Evolutionary conservation across 768 basidiomycete species (phyloP), one percentile per base, ranked within the genome.

Genomic region (Russula earlei): DNA sequence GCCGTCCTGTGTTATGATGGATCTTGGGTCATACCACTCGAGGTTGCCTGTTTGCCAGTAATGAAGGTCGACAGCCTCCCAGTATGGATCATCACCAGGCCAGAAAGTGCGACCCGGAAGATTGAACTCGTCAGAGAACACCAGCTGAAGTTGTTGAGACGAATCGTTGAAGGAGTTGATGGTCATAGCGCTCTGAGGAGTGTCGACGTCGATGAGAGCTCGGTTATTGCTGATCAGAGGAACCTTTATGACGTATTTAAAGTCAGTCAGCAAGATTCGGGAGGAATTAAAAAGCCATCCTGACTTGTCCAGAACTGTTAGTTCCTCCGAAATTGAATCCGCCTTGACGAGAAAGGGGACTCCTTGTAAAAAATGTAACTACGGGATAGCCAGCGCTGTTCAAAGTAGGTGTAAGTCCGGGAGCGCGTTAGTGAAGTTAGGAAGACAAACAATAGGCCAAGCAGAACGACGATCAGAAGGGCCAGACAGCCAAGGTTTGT

Each of bases 81-180:
- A 77, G 61, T 74, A 81, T 0, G 80, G 79, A 62, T 81, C 79
- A 62, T 80, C 77, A 41, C 89, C 90, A 48, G 84, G 84, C 67
- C 86, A 91, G 67, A 94, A 94, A 0, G 85, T 78, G 37, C 93
- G 81, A 12, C 86, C 84, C 1, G 85, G 82, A 8, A 70, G 72
- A 53, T 95, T 83, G 70, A 95, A 95, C 69, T 95, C 93, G 67
- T 95, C 92, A 47, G 86, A 88, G 66, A 90, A 94, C 4, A 91
- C 81, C 12, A 95, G 75, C 56, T 84, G 81, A 71, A 85, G 64
- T 63, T 77, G 49, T 54, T 77, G 80, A 44, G 72, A 69, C 4
- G 85, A 83, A 61, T 89, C 84, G 34, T 73, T 72, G 63, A 81
- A 75, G 5, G 83, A 81, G 0, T 75, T 25, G 63, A 79, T 74